phyloP scores from a whole-genome alignment of 129 eudicot genomes.

The Flaveria ramosissima region DNA sequence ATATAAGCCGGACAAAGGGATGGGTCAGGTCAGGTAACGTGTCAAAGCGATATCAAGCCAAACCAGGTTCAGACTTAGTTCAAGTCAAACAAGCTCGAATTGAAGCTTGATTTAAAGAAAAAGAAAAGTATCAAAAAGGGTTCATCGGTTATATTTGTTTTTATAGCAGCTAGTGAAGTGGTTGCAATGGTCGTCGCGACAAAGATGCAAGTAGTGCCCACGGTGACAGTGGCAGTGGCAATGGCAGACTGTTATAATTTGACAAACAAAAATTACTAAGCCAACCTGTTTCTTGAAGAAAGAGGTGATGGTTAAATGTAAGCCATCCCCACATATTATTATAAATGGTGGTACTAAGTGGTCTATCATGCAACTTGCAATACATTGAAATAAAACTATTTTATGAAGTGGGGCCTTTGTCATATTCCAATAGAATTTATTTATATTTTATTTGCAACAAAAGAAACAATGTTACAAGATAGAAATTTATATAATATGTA shows the following conservation, averaged over 20 bases:
- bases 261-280: too few relatives aligned
- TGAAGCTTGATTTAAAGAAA: neutral
- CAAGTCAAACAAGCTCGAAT: neutral
- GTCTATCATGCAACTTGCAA: constrained; percentile 42
- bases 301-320: too few relatives aligned
- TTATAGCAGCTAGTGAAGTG: neutral
- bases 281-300: too few relatives aligned
- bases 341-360: constrained; percentile 24
- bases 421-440: constrained; percentile 6
- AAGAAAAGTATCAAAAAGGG: neutral
- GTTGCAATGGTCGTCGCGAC: too few relatives aligned
- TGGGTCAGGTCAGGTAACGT: neutral
- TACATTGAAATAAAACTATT: too few relatives aligned
- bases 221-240: too few relatives aligned
- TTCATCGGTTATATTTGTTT: neutral
- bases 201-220: too few relatives aligned
- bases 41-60: neutral
- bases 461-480: neutral
- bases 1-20: neutral
- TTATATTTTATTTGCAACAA: neutral
- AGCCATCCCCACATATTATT: too few relatives aligned
- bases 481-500: too few relatives aligned
- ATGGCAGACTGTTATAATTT: too few relatives aligned
- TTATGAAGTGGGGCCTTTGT: constrained; percentile 22
- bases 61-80: too few relatives aligned